Evolutionary conservation across 108 stramenopile genomes (phyloP).

Genomic region (Discostella stelligeroides): DNA sequence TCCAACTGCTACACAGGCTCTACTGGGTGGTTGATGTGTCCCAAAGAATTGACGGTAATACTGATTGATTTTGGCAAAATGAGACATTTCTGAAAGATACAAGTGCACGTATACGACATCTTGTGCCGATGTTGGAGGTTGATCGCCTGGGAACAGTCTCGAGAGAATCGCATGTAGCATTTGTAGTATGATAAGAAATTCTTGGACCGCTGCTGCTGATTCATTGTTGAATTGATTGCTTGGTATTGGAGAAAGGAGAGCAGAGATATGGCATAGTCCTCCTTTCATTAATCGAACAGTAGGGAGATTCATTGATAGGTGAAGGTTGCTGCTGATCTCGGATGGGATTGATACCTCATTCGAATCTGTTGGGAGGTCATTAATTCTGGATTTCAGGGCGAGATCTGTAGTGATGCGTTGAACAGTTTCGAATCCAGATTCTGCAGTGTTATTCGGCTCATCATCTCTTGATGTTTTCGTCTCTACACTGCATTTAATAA

Average conservation of each 20-base stretch:
- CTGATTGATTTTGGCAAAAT: conserved; percentile 87
- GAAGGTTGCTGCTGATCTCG: not conserved
- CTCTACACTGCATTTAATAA: conserved; percentile 80
- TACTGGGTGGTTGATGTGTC: conserved; percentile 71
- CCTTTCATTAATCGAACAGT: conserved; percentile 57
- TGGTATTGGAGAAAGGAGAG: conserved; percentile 64
- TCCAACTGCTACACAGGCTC: conserved; percentile 86
- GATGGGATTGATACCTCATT: conserved; percentile 2
- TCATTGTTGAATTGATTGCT: conserved; percentile 50
- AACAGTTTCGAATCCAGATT: not conserved
- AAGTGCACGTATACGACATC: conserved; percentile 94
- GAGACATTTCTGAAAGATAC: conserved; percentile 88
- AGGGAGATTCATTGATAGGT: conserved; percentile 41
- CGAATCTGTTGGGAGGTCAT: not conserved
- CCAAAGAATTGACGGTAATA: conserved; percentile 88
- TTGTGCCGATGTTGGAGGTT: conserved; percentile 47
- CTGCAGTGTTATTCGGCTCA: not conserved
- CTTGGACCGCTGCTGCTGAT: conserved; percentile 59
- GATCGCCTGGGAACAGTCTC: conserved; percentile 15
- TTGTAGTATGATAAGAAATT: conserved; percentile 56
- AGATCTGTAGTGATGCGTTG: conserved; percentile 13
- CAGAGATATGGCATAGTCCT: conserved; percentile 72
- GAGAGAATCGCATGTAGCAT: conserved; percentile 40
- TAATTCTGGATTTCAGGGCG: conserved; percentile 10
- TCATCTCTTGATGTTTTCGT: conserved; percentile 51